phyloP scores from a whole-genome alignment of 148 eudicot genomes.

The Gaultheria prostrata region DNA sequence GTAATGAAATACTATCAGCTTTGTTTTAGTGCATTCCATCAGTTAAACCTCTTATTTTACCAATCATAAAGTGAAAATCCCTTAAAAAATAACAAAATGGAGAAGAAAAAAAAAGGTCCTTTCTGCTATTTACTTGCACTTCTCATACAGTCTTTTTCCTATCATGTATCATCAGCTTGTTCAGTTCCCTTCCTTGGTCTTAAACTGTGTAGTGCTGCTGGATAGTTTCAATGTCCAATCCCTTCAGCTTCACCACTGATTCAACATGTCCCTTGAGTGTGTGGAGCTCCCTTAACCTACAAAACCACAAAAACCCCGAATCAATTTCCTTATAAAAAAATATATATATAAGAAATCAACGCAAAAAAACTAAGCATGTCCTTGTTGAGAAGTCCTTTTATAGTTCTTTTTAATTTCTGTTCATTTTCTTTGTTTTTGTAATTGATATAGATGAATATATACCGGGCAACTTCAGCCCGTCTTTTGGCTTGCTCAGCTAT shows the following conservation, averaged over 20 bases:
- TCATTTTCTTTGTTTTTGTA: background rate
- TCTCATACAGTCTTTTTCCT: slow-evolving; percentile 1
- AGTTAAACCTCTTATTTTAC: background rate
- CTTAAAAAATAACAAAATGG: background rate
- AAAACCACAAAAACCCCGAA: background rate
- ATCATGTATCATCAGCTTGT: background rate
- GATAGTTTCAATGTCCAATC: slow-evolving; percentile 58
- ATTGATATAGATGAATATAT: background rate
- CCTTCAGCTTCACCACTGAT: slow-evolving; percentile 64
- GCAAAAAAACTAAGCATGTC: background rate
- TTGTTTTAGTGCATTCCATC: background rate
- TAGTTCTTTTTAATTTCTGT: background rate
- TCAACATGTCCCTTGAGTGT: slow-evolving; percentile 68
- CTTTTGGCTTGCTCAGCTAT: slow-evolving; percentile 50
- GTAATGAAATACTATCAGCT: background rate
- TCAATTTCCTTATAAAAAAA: too few species aligned
- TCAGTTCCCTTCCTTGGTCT: background rate
- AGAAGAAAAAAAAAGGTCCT: background rate
- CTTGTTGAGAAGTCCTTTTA: background rate
- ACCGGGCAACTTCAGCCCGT: slow-evolving; percentile 65
- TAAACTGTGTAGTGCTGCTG: slow-evolving; percentile 52
- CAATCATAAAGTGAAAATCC: background rate
- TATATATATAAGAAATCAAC: too few species aligned
- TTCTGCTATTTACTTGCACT: background rate
- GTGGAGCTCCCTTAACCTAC: slow-evolving; percentile 65